Conservation (phyloP, 164 flowering plant species). For the Cinnamomum chago region DNA sequence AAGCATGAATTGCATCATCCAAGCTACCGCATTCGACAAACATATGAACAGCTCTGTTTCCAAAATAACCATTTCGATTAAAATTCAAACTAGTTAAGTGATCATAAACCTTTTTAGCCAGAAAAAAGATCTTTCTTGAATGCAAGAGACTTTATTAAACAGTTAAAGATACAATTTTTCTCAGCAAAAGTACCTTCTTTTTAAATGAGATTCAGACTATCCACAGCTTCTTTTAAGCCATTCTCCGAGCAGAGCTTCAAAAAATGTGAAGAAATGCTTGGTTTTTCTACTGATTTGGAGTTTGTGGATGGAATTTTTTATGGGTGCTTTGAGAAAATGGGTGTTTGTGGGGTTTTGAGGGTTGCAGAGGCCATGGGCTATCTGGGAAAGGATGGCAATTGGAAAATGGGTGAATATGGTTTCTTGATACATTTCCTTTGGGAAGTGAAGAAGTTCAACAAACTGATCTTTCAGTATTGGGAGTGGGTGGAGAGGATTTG, state of each 20-base stretch:
- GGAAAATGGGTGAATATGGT: neutral
- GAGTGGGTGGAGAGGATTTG: neutral
- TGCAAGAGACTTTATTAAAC: conserved; percentile 10
- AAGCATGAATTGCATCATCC: conserved; percentile 7
- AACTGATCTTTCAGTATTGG: neutral
- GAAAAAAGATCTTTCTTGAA: conserved; percentile 4
- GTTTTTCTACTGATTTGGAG: neutral
- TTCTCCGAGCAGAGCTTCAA: conserved; percentile 10
- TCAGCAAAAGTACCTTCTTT: neutral
- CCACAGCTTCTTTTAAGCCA: conserved; percentile 11
- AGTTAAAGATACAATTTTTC: neutral
- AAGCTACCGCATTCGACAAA: conserved; percentile 16
- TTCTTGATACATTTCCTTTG: neutral
- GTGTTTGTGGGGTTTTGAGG: conserved; percentile 6
- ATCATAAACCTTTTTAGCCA: conserved; percentile 12
- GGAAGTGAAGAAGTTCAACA: neutral
- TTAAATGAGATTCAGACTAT: conserved; percentile 3
- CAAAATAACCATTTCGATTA: conserved; percentile 4
- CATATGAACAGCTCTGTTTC: conserved; percentile 4
- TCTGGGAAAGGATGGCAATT: neutral
- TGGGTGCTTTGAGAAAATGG: neutral
- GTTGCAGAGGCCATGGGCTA: conserved; percentile 16
- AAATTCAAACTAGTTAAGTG: conserved; percentile 3
- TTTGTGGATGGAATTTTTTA: neutral
- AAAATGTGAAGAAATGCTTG: neutral